Evolutionary conservation across 2,329 filamentous ascomycete genomes (phyloP).

Genomic region (Claviceps humidiphila): DNA sequence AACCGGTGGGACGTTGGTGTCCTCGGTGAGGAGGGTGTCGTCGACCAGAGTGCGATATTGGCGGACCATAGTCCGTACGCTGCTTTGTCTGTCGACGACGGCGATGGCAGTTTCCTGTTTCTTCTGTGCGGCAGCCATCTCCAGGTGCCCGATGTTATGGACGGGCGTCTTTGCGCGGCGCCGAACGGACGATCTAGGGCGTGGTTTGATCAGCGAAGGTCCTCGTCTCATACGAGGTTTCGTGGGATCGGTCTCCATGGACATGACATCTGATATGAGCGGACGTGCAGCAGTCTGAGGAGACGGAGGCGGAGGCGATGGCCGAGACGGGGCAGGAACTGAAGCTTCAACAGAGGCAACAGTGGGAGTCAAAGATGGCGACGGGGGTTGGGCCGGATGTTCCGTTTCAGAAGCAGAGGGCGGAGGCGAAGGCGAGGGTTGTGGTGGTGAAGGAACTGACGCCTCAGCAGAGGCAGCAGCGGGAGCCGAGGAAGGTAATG

Average conservation of each 20-base stretch:
- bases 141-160: conserved; percentile 35
- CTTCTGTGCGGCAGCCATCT: conserved; percentile 17
- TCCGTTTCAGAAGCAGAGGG: neutral
- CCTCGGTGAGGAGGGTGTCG: conserved; percentile 7
- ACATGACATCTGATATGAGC: neutral
- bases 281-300: neutral
- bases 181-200: neutral
- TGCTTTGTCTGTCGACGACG: conserved; percentile 21
- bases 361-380: neutral
- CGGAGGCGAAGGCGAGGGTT: neutral
- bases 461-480: neutral
- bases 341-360: neutral
- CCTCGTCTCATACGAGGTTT: conserved; percentile 1
- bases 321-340: neutral
- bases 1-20: conserved; percentile 18
- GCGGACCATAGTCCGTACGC: conserved; percentile 35
- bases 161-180: conserved; percentile 39
- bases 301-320: neutral
- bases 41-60: conserved; percentile 36
- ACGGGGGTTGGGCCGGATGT: neutral
- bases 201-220: conserved; percentile 3
- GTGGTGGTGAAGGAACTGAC: neutral
- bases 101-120: conserved; percentile 7
- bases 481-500: neutral
- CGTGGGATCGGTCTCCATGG: conserved; percentile 1